Base-by-base conservation (phyloP, 495 filamentous ascomycete genomes). In the Penicillium fimorum region DNA sequence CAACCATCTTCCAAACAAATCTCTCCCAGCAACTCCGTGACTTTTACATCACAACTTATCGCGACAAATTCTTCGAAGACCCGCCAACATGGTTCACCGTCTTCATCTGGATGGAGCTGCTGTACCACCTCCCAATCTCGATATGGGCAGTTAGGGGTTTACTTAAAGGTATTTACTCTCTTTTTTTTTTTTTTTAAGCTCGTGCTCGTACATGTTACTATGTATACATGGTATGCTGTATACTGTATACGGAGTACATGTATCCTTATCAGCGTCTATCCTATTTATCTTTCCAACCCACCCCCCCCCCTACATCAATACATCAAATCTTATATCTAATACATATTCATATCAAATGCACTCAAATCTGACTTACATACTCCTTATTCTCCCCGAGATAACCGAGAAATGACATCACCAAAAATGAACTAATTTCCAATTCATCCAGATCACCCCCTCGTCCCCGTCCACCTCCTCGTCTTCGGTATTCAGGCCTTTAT, bases 1-100 rank as follows among this genome's bases (percentile, higher is more conserved):
- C 89, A 2, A 40, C 72, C 0, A 71, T 70, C 45, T 62, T 89
- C 13, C 77, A 76, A 55, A 75, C 79, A 2, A 58, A 75, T 2
- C 67, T 84, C 63, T 76, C 86, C 49, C 59, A 64, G 37, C 40
- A 65, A 0, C 40, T 90, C 33, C 84, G 86, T 33, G 60, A 70
- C 0, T 87, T 76, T 71, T 92, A 93, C 74, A 78, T 89, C 57
- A 55, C 68, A 13, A 87, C 78, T 8, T 90, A 86, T 75, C 82
- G 83, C 40, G 91, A 96, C 71, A 88, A 85, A 25, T 89, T 92
- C 75, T 88, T 91, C 66, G 77, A 80, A 44, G 75, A 76, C 27
- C 59, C 65, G 18, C 85, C 88, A 0, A 74, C 75, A 44, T 96
- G 90, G 86, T 92, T 93, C 70, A 73, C 70, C 3, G 61, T 82